These are phyloP conservation scores for Cynara cardunculus DNA, from an alignment of 129 eudicot species.

Conservation along the genomic window DNA sequence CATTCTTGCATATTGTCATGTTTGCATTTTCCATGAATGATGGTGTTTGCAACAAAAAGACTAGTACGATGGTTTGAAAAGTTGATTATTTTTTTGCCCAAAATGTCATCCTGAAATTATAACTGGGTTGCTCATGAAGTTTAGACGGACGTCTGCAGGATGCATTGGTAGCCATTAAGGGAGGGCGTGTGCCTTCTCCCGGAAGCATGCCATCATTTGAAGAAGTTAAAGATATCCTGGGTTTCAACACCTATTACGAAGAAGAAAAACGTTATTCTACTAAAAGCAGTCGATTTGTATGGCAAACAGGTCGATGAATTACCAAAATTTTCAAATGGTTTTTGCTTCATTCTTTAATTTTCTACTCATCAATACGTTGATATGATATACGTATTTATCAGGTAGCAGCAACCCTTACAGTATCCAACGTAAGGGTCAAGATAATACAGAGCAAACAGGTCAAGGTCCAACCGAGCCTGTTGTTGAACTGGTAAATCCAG, in stretches of 20 bases:
- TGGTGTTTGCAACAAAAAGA: not conserved
- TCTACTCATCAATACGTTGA: constrained; percentile 13
- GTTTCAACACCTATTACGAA: constrained; percentile 75
- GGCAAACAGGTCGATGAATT: constrained; percentile 45
- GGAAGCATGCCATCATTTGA: constrained; percentile 98
- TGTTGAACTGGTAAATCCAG: constrained; percentile 75
- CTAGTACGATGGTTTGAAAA: not conserved
- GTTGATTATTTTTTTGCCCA: not conserved
- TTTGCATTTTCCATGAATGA: not conserved
- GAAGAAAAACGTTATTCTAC: constrained; percentile 78
- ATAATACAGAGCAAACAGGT: constrained; percentile 41
- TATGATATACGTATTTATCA: constrained; percentile 32
- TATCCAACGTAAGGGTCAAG: constrained; percentile 34
- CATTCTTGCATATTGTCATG: not conserved
- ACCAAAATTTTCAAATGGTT: not conserved
- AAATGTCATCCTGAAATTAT: not conserved
- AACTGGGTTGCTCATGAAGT: constrained; percentile 1
- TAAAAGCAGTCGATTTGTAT: constrained; percentile 34
- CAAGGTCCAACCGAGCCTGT: constrained; percentile 46
- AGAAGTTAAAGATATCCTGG: constrained; percentile 78
- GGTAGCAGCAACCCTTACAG: constrained; percentile 43
- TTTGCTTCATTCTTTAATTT: not conserved
- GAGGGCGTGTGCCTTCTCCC: constrained; percentile 87
- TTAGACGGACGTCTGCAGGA: constrained; percentile 48
- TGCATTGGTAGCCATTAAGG: constrained; percentile 72